Evolutionary conservation across 2,329 filamentous ascomycete genomes (phyloP), one percentile per base, ranked within the genome.

Genomic region (Fusarium bulbicola): DNA sequence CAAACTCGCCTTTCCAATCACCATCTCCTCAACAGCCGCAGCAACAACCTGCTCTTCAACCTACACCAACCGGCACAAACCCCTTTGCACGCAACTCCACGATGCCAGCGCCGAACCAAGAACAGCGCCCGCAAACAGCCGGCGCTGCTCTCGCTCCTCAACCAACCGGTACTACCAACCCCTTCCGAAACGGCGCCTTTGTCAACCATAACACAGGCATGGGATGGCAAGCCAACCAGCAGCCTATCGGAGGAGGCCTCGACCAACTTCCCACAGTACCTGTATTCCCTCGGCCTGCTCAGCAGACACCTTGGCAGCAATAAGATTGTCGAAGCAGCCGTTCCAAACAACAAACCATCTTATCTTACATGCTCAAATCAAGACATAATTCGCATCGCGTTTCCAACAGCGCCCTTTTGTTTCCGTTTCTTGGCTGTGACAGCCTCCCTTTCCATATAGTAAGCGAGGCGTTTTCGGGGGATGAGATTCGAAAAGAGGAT

Each of bases 161-260:
- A 78, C 89, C 92, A 4, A 98, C 95, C 1, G 95, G 95, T 14
- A 94, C 90, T 78, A 98, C 95, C 5, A 99, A 99, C 78, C 96
- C 96, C 2, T 98, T 98, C 87, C 90, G 96, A 21, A 95, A 98
- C 79, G 94, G 93, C 50, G 91, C 92, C 8, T 97, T 98, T 81
- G 92, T 97, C 59, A 96, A 97, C 79, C 95, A 97, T 78, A 87
- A 91, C 71, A 97, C 95, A 0, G 95, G 95, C 2, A 88, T 93
- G 81, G 94, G 94, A 4, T 98, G 96, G 94, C 95, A 98, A 81
- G 88, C 92, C 72, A 89, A 90, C 68, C 91, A 92, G 74, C 90
- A 93, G 78, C 89, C 92, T 14, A 95, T 96, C 8, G 93, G 97
- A 72, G 94, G 95, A 8, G 92, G 91, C 13, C 80, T 96, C 60